These are phyloP conservation scores for Fusarium longipes DNA, from an alignment of 2,329 filamentous ascomycete genomes.

Conservation along the genomic window DNA sequence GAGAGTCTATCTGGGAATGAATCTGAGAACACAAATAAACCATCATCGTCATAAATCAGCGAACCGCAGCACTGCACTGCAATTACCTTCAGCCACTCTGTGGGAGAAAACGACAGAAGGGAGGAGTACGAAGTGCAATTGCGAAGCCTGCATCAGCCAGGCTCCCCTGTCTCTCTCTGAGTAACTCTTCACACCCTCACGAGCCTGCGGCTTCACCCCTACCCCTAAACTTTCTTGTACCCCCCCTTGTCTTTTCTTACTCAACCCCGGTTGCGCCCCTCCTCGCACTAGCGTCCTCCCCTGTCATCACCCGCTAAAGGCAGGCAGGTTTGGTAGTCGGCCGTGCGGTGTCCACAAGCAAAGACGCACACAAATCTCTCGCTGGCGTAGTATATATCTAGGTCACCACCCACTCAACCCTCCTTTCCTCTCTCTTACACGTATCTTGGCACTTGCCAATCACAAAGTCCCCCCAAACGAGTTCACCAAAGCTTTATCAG, in stretches of 20 bases:
- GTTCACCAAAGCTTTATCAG: conserved; percentile 29
- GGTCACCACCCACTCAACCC: conserved; percentile 46
- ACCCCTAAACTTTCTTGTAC: conserved; percentile 23
- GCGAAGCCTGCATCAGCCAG: conserved; percentile 26
- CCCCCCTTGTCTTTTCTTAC: conserved; percentile 23
- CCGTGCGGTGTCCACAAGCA: conserved; percentile 34
- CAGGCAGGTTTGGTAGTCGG: conserved; percentile 41
- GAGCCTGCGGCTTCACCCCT: conserved; percentile 19
- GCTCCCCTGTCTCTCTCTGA: conserved; percentile 27
- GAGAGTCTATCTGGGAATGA: background rate
- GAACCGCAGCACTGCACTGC: conserved; percentile 15
- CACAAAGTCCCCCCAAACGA: conserved; percentile 39
- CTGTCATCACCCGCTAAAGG: conserved; percentile 32
- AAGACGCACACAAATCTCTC: conserved; percentile 42
- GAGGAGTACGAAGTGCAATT: conserved; percentile 37
- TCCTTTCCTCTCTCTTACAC: conserved; percentile 46
- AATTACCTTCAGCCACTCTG: background rate
- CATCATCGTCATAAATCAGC: background rate
- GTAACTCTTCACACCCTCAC: conserved; percentile 28
- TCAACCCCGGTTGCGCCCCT: conserved; percentile 43
- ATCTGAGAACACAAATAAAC: background rate
- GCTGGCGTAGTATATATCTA: conserved; percentile 50
- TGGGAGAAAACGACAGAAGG: conserved; percentile 8
- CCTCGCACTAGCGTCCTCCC: conserved; percentile 32
- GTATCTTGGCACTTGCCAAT: conserved; percentile 56